Evolutionary conservation across 371 early-diverging fungal species (phyloP), one percentile per base, ranked within the genome.

Genomic region (Rhizomucor pusillus): DNA sequence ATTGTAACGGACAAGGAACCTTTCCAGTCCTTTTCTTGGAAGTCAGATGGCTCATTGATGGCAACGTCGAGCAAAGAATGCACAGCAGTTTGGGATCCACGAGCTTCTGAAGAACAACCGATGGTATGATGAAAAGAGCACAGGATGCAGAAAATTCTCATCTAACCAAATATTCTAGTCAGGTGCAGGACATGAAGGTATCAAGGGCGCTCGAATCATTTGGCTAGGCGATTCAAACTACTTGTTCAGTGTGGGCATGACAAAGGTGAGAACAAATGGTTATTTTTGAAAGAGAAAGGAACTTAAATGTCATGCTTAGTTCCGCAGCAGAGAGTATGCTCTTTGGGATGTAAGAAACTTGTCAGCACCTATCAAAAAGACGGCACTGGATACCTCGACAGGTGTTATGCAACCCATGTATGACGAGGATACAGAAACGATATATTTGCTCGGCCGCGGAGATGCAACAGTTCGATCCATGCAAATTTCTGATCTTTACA

Each of bases 361-460:
- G 37, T 50, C 61, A 16, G 65, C 63, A 19, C 83, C 91, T 1
- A 34, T 90, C 36, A 70, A 68, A 2, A 57, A 75, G 25, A 65
- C 67, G 14, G 65, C 67, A 13, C 50, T 91, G 52, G 89, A 87
- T 48, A 69, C 81, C 0, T 84, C 86, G 2, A 77, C 86, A 1
- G 88, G 90, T 7, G 49, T 83, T 3, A 60, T 89, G 25, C 56
- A 82, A 5, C 90, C 92, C 0, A 61, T 90, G 13, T 90, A 81
- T 55, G 94, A 93, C 56, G 75, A 80, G 39, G 94, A 93, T 52
- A 90, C 91, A 0, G 80, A 77, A 13, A 77, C 88, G 10, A 57
- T 90, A 33, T 91, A 85, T 55, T 50, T 91, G 19, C 67, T 65
- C 19, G 87, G 88, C 36, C 80, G 84, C 41, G 90, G 91, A 33